These are phyloP conservation scores for Globisporangium carolinianum DNA, from an alignment of 352 stramenopile species.

Conservation along the genomic window DNA sequence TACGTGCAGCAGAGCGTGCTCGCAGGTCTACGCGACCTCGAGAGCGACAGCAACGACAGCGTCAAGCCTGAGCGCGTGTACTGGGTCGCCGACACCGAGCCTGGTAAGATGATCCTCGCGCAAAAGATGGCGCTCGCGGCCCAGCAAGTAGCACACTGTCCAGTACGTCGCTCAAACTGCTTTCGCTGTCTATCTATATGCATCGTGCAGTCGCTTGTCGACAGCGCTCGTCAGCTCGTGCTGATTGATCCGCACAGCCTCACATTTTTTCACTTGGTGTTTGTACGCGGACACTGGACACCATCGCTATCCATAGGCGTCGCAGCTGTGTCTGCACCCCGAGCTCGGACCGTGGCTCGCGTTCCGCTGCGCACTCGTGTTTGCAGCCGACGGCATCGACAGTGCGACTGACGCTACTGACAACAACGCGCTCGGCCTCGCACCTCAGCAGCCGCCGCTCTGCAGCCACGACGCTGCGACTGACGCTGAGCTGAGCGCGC, in stretches of 20 bases:
- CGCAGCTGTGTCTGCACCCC: slow-evolving; percentile 61
- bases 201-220: background rate
- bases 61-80: slow-evolving; percentile 34
- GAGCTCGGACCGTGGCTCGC: slow-evolving; percentile 59
- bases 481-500: slow-evolving; percentile 24
- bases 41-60: background rate
- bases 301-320: slow-evolving; percentile 20
- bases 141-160: slow-evolving; percentile 33
- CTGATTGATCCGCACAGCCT: too few relatives aligned
- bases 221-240: background rate
- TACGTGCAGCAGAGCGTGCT: slow-evolving; percentile 43
- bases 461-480: slow-evolving; percentile 37
- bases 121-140: slow-evolving; percentile 61
- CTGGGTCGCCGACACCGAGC: slow-evolving; percentile 56
- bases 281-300: background rate
- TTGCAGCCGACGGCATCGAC: slow-evolving; percentile 26
- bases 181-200: too few relatives aligned
- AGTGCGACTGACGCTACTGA: slow-evolving; percentile 1
- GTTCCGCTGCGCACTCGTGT: slow-evolving; percentile 55
- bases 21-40: slow-evolving; percentile 19
- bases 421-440: too few relatives aligned
- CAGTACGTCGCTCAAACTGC: slow-evolving; percentile 15
- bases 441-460: slow-evolving; percentile 13
- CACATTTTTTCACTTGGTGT: too few relatives aligned
- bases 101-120: slow-evolving; percentile 69